Percentiles rank a stretch among this genome's conserved stretches.
phyloP scores from a whole-genome alignment of 2,329 filamentous ascomycete genomes.

The Fusarium sp. region DNA sequence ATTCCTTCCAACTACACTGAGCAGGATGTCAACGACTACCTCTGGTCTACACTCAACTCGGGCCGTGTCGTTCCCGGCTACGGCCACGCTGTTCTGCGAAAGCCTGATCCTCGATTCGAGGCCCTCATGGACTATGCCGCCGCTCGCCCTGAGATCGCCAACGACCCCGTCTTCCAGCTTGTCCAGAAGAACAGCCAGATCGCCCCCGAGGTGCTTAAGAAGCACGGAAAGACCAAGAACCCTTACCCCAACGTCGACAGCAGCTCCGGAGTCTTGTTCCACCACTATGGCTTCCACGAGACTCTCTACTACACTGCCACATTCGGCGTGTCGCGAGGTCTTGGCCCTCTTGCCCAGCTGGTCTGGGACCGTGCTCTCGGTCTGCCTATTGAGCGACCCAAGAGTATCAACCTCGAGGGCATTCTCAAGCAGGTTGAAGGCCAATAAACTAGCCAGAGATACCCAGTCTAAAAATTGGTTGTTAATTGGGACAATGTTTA shows the following conservation, averaged over 20 bases:
- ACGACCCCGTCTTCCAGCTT: conserved; percentile 91
- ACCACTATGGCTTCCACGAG: conserved; percentile 98
- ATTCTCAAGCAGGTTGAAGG: conserved; percentile 75
- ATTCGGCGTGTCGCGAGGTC: conserved; percentile 74
- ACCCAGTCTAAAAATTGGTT: conserved; percentile 30
- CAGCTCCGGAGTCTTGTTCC: conserved; percentile 92
- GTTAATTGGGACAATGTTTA: conserved; percentile 19
- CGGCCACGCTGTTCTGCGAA: conserved; percentile 94
- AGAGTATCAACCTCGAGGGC: conserved; percentile 94
- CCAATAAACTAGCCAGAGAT: conserved; percentile 47
- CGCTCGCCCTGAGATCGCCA: conserved; percentile 83
- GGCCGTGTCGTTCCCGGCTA: conserved; percentile 95
- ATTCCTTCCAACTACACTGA: conserved; percentile 84
- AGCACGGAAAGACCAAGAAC: conserved; percentile 99
- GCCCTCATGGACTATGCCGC: conserved; percentile 96
- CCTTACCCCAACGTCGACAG: conserved; percentile 98
- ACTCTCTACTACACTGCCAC: conserved; percentile 91
- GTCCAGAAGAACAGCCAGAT: conserved; percentile 94
- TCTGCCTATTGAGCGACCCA: conserved; percentile 94
- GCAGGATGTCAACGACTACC: conserved; percentile 85
- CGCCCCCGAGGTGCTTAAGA: conserved; percentile 86
- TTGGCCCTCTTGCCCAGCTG: conserved; percentile 92
- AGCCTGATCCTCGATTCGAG: conserved; percentile 96
- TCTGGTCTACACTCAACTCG: conserved; percentile 93
- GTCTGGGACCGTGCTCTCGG: conserved; percentile 96